A percentile compares a stretch with the other conserved stretches of the same genome.
Evolutionary conservation across 2,329 filamentous ascomycete species (phyloP).

Genomic region (Phialophora expanda): DNA sequence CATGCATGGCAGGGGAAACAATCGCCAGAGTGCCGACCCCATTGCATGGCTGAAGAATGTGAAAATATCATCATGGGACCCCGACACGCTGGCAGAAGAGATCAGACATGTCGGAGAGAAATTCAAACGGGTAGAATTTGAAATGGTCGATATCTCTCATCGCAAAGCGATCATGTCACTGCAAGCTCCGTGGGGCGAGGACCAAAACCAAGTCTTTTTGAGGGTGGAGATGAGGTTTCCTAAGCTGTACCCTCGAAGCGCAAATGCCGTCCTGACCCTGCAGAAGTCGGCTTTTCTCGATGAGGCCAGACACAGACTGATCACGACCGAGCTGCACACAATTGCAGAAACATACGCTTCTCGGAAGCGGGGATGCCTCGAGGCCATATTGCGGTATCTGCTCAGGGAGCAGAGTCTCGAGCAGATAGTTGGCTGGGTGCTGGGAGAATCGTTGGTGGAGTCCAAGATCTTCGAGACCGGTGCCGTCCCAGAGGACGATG

Average conservation of each 20-base stretch:
- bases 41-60: conserved; percentile 70
- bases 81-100: conserved; percentile 63
- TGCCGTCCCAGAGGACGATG: conserved; percentile 71
- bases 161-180: conserved; percentile 62
- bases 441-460: conserved; percentile 65
- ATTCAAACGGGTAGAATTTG: conserved; percentile 65
- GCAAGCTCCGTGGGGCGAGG: conserved; percentile 64
- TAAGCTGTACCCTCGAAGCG: conserved; percentile 58
- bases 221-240: conserved; percentile 65
- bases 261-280: conserved; percentile 58
- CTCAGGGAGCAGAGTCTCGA: conserved; percentile 64
- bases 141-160: conserved; percentile 61
- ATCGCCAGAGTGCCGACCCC: conserved; percentile 60
- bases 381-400: conserved; percentile 66
- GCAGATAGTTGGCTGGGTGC: conserved; percentile 59
- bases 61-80: conserved; percentile 61
- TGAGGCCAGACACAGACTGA: conserved; percentile 55
- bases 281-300: conserved; percentile 64
- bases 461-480: conserved; percentile 52
- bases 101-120: conserved; percentile 66
- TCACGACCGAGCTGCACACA: conserved; percentile 58
- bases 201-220: conserved; percentile 59
- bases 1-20: conserved; percentile 55
- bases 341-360: conserved; percentile 62
- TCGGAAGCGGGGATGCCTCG: conserved; percentile 62